Evolutionary conservation across 1,284 basidiomycete species (phyloP).

Genomic region (Dichomitus squalens): DNA sequence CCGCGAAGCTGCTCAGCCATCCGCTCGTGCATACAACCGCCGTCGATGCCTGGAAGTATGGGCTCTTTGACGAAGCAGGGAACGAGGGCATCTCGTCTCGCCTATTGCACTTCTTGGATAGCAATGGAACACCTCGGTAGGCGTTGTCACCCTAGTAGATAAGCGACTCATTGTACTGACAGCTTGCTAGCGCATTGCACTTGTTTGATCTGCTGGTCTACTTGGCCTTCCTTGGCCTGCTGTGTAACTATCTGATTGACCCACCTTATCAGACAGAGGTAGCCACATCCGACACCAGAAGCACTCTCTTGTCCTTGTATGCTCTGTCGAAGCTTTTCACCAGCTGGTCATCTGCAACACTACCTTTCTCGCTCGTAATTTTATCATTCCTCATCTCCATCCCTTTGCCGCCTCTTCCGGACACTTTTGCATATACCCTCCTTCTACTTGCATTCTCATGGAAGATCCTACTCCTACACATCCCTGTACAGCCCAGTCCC

Average conservation of each 20-base stretch:
- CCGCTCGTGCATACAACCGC: conserved; percentile 45
- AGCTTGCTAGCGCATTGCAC: conserved; percentile 46
- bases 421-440: conserved; percentile 40
- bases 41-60: conserved; percentile 45
- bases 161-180: conserved; percentile 1
- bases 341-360: conserved; percentile 23
- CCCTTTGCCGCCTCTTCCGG: conserved; percentile 40
- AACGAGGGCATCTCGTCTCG: conserved; percentile 12
- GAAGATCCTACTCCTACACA: conserved; percentile 46
- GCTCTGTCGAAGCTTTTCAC: conserved; percentile 28
- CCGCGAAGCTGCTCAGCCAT: conserved; percentile 41
- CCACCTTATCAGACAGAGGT: conserved; percentile 38
- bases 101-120: conserved; percentile 37
- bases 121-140: conserved; percentile 47
- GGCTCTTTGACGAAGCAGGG: conserved; percentile 20
- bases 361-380: conserved; percentile 36
- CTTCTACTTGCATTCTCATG: conserved; percentile 43
- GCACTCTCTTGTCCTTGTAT: conserved; percentile 41
- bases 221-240: conserved; percentile 40
- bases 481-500: conserved; percentile 45
- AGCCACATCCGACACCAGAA: conserved; percentile 35
- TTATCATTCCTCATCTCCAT: conserved; percentile 35
- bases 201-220: conserved; percentile 44
- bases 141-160: conserved; percentile 13
- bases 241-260: conserved; percentile 47